Conservation (phyloP, 768 basidiomycete species). For the Panaeolus papilionaceus region DNA sequence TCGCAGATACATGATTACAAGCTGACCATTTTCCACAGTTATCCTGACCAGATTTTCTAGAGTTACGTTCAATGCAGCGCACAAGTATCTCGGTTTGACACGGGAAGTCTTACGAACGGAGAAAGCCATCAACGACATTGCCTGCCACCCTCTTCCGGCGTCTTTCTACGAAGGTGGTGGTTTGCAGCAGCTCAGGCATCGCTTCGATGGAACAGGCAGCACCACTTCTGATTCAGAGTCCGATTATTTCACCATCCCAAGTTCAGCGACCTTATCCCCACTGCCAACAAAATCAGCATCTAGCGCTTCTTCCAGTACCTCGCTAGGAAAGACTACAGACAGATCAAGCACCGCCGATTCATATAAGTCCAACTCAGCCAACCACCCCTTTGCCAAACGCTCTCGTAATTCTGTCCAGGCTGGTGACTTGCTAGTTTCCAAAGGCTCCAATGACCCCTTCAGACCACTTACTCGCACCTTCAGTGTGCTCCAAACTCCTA, state of each 20-base stretch:
- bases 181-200: conserved; percentile 84
- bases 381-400: conserved; percentile 25
- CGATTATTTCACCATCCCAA: conserved; percentile 60
- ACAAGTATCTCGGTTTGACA: conserved; percentile 94
- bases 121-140: conserved; percentile 96
- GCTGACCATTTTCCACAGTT: conserved; percentile 49
- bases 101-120: conserved; percentile 96
- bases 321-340: conserved; percentile 33
- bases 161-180: conserved; percentile 95
- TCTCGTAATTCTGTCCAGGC: conserved; percentile 73
- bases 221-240: conserved; percentile 55
- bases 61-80: conserved; percentile 97
- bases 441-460: conserved; percentile 52
- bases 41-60: conserved; percentile 96
- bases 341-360: conserved; percentile 26
- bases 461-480: conserved; percentile 53
- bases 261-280: conserved; percentile 31
- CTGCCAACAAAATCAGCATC: conserved; percentile 27
- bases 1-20: conserved; percentile 15
- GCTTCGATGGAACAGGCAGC: conserved; percentile 73
- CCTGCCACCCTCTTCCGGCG: conserved; percentile 91
- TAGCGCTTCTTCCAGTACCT: conserved; percentile 31
- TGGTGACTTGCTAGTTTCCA: conserved; percentile 74
- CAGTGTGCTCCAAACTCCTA: conserved; percentile 58
- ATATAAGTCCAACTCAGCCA: neutral